phyloP scores from a whole-genome alignment of 164 flowering plant genomes.

The Sextonia rubra region DNA sequence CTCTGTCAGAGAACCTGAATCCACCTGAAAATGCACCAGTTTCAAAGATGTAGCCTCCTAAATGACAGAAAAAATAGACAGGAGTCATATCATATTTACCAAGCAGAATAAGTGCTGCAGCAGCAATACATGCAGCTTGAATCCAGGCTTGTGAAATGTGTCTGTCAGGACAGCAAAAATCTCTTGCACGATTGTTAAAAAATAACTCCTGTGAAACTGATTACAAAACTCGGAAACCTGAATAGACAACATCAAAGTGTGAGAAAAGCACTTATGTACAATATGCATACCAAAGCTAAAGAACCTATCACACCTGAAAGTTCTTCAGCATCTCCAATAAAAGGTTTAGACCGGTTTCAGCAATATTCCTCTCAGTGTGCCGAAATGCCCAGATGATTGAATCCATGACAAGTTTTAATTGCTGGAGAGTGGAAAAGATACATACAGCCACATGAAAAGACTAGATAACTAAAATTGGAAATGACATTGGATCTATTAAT shows the following conservation, averaged over 20 bases:
- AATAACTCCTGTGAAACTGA: slow-evolving; percentile 83
- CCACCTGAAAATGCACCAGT: slow-evolving; percentile 46
- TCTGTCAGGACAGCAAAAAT: slow-evolving; percentile 98
- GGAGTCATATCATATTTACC: slow-evolving; percentile 39
- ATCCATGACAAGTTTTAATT: slow-evolving; percentile 95
- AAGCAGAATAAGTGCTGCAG: slow-evolving; percentile 86
- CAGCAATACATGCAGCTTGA: slow-evolving; percentile 91
- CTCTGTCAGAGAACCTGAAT: slow-evolving; percentile 72
- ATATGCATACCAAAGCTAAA: not conserved
- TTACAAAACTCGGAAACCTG: slow-evolving; percentile 93
- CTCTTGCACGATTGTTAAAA: slow-evolving; percentile 87
- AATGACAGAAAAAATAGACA: not conserved
- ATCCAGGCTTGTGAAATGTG: slow-evolving; percentile 98
- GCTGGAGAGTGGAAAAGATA: slow-evolving; percentile 36
- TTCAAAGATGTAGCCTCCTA: not conserved
- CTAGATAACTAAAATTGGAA: not conserved
- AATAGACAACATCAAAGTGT: slow-evolving; percentile 8
- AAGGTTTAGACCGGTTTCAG: slow-evolving; percentile 95
- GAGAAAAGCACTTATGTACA: not conserved
- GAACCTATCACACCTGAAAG: slow-evolving; percentile 59
- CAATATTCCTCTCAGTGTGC: slow-evolving; percentile 96
- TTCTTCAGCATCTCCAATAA: slow-evolving; percentile 91
- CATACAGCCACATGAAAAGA: not conserved
- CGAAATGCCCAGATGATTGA: slow-evolving; percentile 99
- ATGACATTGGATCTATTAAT: not conserved